phyloP scores from a whole-genome alignment of 768 basidiomycete genomes.

The Termitomyces sp. region DNA sequence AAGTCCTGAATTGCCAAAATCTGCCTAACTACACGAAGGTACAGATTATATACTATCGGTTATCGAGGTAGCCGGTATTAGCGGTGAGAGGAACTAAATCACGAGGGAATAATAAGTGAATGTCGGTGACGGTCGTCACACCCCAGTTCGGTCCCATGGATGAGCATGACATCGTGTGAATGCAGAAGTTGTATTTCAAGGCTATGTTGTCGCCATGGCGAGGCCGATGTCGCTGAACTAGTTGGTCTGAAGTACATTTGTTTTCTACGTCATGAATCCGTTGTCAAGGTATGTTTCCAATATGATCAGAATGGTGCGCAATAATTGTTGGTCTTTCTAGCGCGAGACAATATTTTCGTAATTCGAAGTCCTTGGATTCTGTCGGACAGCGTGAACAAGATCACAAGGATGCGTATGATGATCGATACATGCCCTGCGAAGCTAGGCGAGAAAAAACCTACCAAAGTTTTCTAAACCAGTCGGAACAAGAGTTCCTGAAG shows the following conservation, averaged over 20 bases:
- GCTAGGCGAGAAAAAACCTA: background rate
- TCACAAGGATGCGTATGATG: background rate
- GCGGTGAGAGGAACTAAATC: too few relatives aligned
- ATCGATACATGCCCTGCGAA: background rate
- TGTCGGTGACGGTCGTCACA: too few relatives aligned
- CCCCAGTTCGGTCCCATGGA: too few relatives aligned
- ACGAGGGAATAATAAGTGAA: too few relatives aligned
- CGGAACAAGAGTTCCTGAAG: background rate
- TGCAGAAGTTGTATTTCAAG: too few relatives aligned
- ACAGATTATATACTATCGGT: too few relatives aligned
- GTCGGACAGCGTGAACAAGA: background rate
- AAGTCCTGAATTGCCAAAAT: too few relatives aligned
- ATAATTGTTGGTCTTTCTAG: background rate
- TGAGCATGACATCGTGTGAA: too few relatives aligned
- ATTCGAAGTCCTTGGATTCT: background rate
- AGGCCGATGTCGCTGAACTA: background rate
- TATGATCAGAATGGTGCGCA: background rate
- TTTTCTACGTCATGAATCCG: background rate
- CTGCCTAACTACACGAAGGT: too few relatives aligned
- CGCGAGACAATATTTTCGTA: background rate
- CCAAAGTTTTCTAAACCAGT: background rate
- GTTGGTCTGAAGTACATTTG: background rate
- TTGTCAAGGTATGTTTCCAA: too few relatives aligned
- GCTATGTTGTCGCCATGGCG: slow-evolving; percentile 6
- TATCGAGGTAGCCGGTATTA: too few relatives aligned